A percentile compares a stretch with the other conserved stretches of the same genome.
Evolutionary conservation across 148 eudicot species (phyloP).

Genomic region (Rhododendron vialii): DNA sequence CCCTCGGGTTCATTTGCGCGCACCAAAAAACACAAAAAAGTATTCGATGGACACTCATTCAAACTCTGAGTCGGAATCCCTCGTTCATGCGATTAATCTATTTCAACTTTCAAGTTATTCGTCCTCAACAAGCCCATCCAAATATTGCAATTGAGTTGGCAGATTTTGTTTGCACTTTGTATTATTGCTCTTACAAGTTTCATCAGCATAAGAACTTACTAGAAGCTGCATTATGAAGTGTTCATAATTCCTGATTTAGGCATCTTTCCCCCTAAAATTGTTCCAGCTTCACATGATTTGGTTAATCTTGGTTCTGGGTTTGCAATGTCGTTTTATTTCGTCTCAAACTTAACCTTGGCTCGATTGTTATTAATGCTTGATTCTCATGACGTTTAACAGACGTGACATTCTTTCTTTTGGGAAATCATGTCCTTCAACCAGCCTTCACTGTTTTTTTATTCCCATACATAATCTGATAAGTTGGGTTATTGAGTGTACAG

Average conservation of each 20-base stretch:
- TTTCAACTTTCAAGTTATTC: background rate
- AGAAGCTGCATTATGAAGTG: background rate
- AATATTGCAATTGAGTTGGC: background rate
- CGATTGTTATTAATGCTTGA: background rate
- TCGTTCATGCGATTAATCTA: background rate
- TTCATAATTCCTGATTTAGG: background rate
- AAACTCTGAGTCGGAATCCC: background rate
- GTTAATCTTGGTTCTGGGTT: background rate
- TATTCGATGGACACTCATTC: background rate
- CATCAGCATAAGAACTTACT: background rate
- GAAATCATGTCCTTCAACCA: background rate
- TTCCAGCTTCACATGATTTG: background rate
- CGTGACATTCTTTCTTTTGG: background rate
- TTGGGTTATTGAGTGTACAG: slow-evolving; percentile 15
- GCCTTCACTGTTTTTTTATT: background rate
- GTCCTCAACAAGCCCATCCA: background rate
- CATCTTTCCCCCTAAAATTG: background rate
- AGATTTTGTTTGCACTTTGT: background rate
- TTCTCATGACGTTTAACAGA: background rate
- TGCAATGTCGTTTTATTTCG: background rate
- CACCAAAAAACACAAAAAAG: too few relatives aligned
- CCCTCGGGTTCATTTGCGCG: too few relatives aligned
- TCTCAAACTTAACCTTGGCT: background rate
- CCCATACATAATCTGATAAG: background rate
- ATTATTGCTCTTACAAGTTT: background rate